Conservation (phyloP, 2,329 filamentous ascomycete species). For the Trichoderma breve region DNA sequence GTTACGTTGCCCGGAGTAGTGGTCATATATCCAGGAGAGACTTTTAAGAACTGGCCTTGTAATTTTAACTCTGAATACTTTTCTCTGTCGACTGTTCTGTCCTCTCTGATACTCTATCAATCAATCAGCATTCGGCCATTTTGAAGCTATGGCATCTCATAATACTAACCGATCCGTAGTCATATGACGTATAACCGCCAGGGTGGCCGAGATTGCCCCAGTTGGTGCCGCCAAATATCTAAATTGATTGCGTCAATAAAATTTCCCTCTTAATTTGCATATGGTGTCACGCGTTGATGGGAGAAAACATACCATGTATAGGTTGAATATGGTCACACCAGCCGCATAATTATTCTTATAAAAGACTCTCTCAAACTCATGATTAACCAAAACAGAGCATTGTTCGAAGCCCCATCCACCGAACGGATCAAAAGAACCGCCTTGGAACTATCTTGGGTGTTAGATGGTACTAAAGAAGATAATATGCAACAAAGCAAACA, state of each 20-base stretch:
- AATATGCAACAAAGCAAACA: not conserved
- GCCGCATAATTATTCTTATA: conserved; percentile 73
- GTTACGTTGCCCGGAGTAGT: conserved; percentile 52
- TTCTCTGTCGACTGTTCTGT: conserved; percentile 64
- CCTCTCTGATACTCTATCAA: conserved; percentile 58
- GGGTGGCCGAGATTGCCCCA: conserved; percentile 77
- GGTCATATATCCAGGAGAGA: conserved; percentile 66
- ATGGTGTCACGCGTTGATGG: not conserved
- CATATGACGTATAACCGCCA: conserved; percentile 60
- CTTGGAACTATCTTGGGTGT: conserved; percentile 55
- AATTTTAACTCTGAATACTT: conserved; percentile 81
- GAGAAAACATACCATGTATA: conserved; percentile 64
- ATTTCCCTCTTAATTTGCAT: no score
- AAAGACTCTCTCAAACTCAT: conserved; percentile 75
- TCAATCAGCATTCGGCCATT: conserved; percentile 20
- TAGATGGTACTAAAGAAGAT: rapidly evolving
- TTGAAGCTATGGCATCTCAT: not conserved
- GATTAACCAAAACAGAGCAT: conserved; percentile 64
- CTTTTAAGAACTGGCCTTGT: conserved; percentile 70
- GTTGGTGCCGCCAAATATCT: conserved; percentile 75
- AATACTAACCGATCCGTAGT: conserved; percentile 46
- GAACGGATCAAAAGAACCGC: conserved; percentile 71
- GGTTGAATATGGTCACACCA: conserved; percentile 64
- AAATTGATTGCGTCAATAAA: not conserved
- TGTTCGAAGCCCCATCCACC: conserved; percentile 68